Evolutionary conservation across 352 stramenopile species (phyloP).

Genomic region (Blastocystis sp.): DNA sequence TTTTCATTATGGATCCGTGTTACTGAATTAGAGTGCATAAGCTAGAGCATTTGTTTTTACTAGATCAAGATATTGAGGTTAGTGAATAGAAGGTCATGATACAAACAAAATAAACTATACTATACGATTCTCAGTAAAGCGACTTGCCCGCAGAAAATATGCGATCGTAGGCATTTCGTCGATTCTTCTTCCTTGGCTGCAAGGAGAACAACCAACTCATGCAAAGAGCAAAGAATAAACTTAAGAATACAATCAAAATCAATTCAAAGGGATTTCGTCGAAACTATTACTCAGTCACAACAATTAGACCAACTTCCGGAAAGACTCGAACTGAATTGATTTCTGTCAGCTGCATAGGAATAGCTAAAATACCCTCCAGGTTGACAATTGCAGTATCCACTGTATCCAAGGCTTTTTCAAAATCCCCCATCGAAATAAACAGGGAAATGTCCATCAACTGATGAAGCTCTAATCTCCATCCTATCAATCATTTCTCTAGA

Average conservation of each 20-base stretch:
- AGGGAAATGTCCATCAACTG: conserved; percentile 12
- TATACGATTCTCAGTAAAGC: background rate
- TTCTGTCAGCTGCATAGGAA: conserved; percentile 4
- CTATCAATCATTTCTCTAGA: background rate
- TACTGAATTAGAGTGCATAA: too few species aligned
- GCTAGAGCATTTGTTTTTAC: too few species aligned
- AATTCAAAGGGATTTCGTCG: conserved; percentile 21
- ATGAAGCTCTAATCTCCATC: background rate
- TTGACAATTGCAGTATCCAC: background rate
- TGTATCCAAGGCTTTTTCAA: background rate
- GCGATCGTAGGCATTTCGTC: background rate
- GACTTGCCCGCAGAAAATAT: background rate
- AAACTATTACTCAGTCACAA: background rate
- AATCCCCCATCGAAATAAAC: conserved; percentile 47
- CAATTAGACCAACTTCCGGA: background rate
- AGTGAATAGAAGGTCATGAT: background rate
- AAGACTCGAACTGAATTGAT: background rate
- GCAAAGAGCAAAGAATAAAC: background rate
- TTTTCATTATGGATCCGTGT: background rate
- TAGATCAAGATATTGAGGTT: too few species aligned
- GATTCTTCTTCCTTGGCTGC: background rate
- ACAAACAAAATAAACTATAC: background rate
- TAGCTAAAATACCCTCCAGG: background rate
- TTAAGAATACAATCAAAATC: conserved; percentile 8
- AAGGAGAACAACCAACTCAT: background rate